A percentile compares a stretch with the other conserved stretches of the same genome.
These are phyloP conservation scores for Acanthamoeba royreba DNA, from an alignment of 208 protist genomes.

Conservation along the genomic window DNA sequence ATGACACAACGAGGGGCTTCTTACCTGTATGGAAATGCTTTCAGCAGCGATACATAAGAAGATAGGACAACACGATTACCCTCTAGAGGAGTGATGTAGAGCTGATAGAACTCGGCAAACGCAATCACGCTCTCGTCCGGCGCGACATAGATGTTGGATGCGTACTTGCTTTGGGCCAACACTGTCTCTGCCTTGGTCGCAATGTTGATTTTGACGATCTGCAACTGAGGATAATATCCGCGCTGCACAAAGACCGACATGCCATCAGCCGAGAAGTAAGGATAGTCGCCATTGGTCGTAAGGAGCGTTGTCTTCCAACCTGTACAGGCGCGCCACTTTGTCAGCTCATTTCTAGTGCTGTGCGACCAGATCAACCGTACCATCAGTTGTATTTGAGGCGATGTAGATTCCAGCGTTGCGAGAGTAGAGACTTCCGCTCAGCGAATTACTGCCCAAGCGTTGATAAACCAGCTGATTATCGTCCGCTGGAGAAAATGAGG, in stretches of 20 bases:
- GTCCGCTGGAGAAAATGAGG: not conserved
- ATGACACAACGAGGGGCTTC: not conserved
- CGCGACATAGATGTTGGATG: not conserved
- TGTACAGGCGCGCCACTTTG: not conserved
- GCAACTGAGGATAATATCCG: not conserved
- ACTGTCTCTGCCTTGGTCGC: not conserved
- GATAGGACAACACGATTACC: not conserved
- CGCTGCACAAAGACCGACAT: not conserved
- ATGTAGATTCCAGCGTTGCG: not conserved
- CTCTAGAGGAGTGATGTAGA: not conserved
- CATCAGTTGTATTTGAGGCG: not conserved
- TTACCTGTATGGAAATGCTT: not conserved
- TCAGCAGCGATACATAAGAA: not conserved
- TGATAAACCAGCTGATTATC: not conserved
- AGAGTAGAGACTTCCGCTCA: not conserved
- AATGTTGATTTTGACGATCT: not conserved
- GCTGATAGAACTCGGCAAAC: not conserved
- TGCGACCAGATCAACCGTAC: not conserved
- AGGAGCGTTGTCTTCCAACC: not conserved
- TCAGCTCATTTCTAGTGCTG: not conserved
- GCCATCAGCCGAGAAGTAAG: not conserved
- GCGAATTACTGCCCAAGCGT: not conserved
- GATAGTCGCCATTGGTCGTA: not conserved
- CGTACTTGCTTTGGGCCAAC: not conserved
- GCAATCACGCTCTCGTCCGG: not conserved